phyloP scores from a whole-genome alignment of 345 rosid species.

The Salix brachista region DNA sequence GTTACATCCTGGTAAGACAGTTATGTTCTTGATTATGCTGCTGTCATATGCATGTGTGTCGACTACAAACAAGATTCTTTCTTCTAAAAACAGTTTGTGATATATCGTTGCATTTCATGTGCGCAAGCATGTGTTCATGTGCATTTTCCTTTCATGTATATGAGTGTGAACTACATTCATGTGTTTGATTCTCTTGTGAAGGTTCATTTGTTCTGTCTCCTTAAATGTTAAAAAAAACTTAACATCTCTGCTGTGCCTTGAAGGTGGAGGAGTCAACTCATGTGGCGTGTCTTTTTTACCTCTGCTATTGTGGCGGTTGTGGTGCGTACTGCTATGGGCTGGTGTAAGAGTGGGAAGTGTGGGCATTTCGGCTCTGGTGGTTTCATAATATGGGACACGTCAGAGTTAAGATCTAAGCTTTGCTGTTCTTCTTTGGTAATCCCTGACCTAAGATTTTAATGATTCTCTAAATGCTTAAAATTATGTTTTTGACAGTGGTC shows the following conservation, averaged over 20 bases:
- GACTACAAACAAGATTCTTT: not conserved
- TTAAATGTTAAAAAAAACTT: not conserved
- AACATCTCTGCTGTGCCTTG: slow-evolving; percentile 20
- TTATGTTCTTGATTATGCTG: slow-evolving; percentile 9
- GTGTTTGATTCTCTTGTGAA: not conserved
- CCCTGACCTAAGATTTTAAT: slow-evolving; percentile 4
- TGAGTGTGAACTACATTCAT: not conserved
- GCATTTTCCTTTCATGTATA: not conserved
- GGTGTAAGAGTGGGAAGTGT: slow-evolving; percentile 95
- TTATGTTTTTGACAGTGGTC: slow-evolving; percentile 54
- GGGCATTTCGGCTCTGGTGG: slow-evolving; percentile 98
- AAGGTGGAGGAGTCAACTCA: slow-evolving; percentile 99
- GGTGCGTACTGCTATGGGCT: slow-evolving; percentile 91
- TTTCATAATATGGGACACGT: slow-evolving; percentile 86
- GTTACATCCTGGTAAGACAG: slow-evolving; percentile 83
- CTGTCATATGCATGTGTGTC: not conserved
- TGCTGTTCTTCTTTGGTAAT: not conserved
- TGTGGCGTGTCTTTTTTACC: slow-evolving; percentile 99
- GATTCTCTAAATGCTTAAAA: slow-evolving; percentile 16
- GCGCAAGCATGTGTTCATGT: not conserved
- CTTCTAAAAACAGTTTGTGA: not conserved
- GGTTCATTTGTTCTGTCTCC: not conserved
- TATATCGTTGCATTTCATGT: not conserved
- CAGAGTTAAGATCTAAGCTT: slow-evolving; percentile 59
- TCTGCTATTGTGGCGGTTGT: slow-evolving; percentile 98